Evolutionary conservation across 1,139 yeast species (phyloP).

Genomic region (Casaregolazyma suthepensis): DNA sequence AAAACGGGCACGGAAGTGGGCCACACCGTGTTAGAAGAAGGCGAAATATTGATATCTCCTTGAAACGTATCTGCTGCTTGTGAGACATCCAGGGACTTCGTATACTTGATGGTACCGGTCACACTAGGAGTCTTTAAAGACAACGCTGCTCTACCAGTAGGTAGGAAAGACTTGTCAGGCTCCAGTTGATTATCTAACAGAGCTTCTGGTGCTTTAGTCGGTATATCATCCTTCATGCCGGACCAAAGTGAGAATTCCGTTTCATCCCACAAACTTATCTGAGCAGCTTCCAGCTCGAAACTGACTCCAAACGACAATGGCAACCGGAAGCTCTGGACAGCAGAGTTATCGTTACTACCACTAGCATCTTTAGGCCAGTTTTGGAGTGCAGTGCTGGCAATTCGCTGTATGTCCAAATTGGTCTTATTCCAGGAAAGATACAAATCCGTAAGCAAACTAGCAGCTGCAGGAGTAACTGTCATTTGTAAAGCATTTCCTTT

Average conservation of each 20-base stretch:
- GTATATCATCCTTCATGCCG: not conserved
- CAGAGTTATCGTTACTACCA: not conserved
- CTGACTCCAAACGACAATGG: constrained; percentile 23
- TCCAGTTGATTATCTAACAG: not conserved
- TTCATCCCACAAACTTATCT: constrained; percentile 26
- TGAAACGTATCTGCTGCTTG: constrained; percentile 42
- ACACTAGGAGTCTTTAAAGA: constrained; percentile 75
- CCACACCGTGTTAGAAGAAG: constrained; percentile 64
- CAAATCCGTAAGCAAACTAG: constrained; percentile 20
- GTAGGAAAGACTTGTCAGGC: constrained; percentile 19
- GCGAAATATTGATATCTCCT: constrained; percentile 55
- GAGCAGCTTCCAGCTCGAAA: constrained; percentile 26
- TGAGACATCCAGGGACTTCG: constrained; percentile 24
- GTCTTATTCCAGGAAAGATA: constrained; percentile 16
- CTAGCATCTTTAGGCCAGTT: not conserved
- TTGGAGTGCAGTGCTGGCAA: not conserved
- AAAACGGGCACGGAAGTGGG: constrained; percentile 78
- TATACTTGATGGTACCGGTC: constrained; percentile 46
- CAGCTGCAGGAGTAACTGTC: constrained; percentile 29
- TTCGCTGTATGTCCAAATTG: not conserved
- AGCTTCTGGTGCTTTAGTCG: not conserved
- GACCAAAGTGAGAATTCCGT: constrained; percentile 15
- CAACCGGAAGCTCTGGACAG: constrained; percentile 22
- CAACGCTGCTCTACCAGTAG: constrained; percentile 39
- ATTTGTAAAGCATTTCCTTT: constrained; percentile 30